Evolutionary conservation across 2,329 filamentous ascomycete species (phyloP).

Genomic region (Hypoxylon sp.): DNA sequence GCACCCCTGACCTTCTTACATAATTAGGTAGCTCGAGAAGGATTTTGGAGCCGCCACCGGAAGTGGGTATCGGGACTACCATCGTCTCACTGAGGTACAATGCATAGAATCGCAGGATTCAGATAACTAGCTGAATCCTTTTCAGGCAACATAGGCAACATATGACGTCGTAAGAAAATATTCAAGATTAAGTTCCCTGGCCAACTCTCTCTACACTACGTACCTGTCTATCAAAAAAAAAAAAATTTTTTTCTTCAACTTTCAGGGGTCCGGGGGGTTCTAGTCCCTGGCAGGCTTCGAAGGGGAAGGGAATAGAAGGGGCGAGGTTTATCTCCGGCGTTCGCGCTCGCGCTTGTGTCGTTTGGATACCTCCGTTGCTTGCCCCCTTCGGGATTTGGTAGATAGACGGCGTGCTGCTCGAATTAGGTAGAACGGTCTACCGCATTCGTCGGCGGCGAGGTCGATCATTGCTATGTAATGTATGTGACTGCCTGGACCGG

Average conservation of each 20-base stretch:
- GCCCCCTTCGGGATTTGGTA: neutral
- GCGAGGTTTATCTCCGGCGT: neutral
- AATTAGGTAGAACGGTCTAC: neutral
- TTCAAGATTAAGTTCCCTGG: too few species aligned
- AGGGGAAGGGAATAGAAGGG: neutral
- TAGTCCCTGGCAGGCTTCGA: too few species aligned
- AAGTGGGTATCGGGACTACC: neutral
- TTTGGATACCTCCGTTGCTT: neutral
- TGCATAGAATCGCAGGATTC: slow-evolving; percentile 4
- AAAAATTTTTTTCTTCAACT: too few species aligned
- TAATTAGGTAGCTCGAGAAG: slow-evolving; percentile 1
- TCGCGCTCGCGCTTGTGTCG: neutral
- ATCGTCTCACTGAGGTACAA: too few species aligned
- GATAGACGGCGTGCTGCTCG: neutral
- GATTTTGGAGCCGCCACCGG: slow-evolving; percentile 6
- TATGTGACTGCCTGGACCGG: too few species aligned
- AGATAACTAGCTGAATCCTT: slow-evolving; percentile 15
- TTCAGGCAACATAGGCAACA: slow-evolving; percentile 11
- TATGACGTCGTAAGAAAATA: slow-evolving; percentile 13
- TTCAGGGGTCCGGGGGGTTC: too few species aligned
- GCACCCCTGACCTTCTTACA: neutral
- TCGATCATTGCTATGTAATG: neutral
- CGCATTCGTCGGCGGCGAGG: neutral
- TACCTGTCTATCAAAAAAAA: too few species aligned
- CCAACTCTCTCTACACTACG: too few species aligned